These are phyloP conservation scores for Glycine latifolia DNA, from an alignment of 306 rosid genomes.

Conservation along the genomic window DNA sequence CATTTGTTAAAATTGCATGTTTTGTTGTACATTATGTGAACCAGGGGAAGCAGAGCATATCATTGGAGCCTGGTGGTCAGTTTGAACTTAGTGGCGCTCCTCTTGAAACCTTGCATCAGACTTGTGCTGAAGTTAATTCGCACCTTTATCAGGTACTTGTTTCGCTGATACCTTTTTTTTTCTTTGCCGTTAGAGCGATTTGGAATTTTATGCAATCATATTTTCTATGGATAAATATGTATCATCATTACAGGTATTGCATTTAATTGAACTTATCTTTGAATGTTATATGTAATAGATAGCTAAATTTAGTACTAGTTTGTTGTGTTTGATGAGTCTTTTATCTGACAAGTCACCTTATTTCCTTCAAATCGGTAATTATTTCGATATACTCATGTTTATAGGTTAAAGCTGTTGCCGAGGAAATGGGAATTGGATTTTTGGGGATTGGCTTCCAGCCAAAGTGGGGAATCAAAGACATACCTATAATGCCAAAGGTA, in stretches of 20 bases:
- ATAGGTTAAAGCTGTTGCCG: constrained; percentile 95
- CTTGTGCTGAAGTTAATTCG: constrained; percentile 97
- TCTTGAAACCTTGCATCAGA: constrained; percentile 96
- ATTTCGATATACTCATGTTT: constrained; percentile 36
- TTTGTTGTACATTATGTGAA: constrained; percentile 38
- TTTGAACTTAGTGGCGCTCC: constrained; percentile 99
- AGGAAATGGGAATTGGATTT: constrained; percentile 99
- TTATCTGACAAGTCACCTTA: constrained; percentile 33
- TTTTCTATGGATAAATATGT: constrained; percentile 11
- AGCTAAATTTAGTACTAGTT: constrained; percentile 29
- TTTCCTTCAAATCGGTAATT: constrained; percentile 32
- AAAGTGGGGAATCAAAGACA: constrained; percentile 87
- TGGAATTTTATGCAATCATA: not conserved
- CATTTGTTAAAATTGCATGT: constrained; percentile 31
- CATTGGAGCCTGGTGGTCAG: constrained; percentile 99
- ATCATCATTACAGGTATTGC: constrained; percentile 12
- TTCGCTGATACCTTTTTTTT: not conserved
- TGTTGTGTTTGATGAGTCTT: constrained; percentile 18
- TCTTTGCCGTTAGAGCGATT: not conserved
- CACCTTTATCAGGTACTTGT: constrained; percentile 89
- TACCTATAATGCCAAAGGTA: constrained; percentile 99
- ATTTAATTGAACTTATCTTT: constrained; percentile 12
- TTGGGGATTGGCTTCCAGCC: constrained; percentile 99
- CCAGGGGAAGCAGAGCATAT: constrained; percentile 98
- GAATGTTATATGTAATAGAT: constrained; percentile 16